Percentiles rank a stretch among this genome's conserved stretches.
Evolutionary conservation across 2,329 filamentous ascomycete species (phyloP).

Genomic region (Fusarium continuum): DNA sequence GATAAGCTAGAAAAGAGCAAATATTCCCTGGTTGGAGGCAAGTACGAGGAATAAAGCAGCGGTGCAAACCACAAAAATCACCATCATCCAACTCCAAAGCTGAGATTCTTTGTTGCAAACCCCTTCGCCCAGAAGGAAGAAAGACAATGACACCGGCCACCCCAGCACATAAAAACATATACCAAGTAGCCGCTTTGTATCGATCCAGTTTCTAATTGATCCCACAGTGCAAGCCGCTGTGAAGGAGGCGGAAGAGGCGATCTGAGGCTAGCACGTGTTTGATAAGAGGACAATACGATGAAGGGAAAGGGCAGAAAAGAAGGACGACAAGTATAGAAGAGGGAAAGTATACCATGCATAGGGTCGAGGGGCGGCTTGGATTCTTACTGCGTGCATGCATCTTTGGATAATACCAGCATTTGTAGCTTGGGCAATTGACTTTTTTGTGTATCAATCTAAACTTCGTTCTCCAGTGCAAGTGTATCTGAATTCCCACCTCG

Average conservation of each 20-base stretch:
- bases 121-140: neutral
- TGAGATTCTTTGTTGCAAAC: neutral
- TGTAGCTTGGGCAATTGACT: constrained; percentile 42
- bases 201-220: constrained; percentile 27
- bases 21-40: constrained; percentile 66
- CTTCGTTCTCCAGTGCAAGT: neutral
- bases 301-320: constrained; percentile 5
- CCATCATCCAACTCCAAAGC: neutral
- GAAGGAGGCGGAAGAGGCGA: constrained; percentile 26
- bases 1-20: constrained; percentile 75
- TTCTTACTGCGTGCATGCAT: constrained; percentile 43
- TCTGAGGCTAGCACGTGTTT: constrained; percentile 9
- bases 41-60: constrained; percentile 70
- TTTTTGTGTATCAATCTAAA: constrained; percentile 30
- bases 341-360: constrained; percentile 42
- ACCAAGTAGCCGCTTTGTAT: neutral
- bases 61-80: neutral
- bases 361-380: constrained; percentile 28
- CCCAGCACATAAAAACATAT: neutral
- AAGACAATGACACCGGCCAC: neutral
- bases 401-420: constrained; percentile 44
- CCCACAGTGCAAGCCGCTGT: constrained; percentile 25
- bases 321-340: constrained; percentile 30
- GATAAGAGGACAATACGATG: neutral
- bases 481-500: neutral